Evolutionary conservation across 2,329 filamentous ascomycete genomes (phyloP).

Genomic region (Trichoderma endophyticum): DNA sequence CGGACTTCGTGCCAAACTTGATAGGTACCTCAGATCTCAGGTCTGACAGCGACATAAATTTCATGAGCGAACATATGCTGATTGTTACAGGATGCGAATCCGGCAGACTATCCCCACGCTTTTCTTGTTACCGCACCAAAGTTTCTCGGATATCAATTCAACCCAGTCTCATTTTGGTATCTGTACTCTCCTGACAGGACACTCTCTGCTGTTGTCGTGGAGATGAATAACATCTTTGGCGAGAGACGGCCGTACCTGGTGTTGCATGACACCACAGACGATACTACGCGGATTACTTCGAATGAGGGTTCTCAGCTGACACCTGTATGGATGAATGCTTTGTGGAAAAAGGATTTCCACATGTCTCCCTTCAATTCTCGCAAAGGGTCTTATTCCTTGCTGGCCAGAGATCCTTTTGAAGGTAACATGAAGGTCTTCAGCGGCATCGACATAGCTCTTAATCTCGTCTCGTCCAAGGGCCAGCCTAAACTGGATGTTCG

Average conservation of each 20-base stretch:
- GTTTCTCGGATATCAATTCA: slow-evolving; percentile 69
- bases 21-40: slow-evolving; percentile 55
- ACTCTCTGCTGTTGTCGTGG: slow-evolving; percentile 63
- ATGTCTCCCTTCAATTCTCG: slow-evolving; percentile 71
- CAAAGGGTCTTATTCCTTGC: slow-evolving; percentile 52
- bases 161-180: slow-evolving; percentile 77
- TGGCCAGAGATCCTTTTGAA: slow-evolving; percentile 45
- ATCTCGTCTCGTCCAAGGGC: slow-evolving; percentile 56
- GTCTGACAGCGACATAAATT: slow-evolving; percentile 35
- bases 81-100: slow-evolving; percentile 53
- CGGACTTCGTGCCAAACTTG: slow-evolving; percentile 62
- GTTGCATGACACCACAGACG: slow-evolving; percentile 27
- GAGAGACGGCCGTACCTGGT: slow-evolving; percentile 53
- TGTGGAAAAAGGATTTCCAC: slow-evolving; percentile 70
- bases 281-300: slow-evolving; percentile 20
- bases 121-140: slow-evolving; percentile 69
- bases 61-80: slow-evolving; percentile 11
- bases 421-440: slow-evolving; percentile 37
- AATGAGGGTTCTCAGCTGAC: not conserved
- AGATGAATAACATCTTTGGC: slow-evolving; percentile 75
- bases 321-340: slow-evolving; percentile 41
- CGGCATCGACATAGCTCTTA: slow-evolving; percentile 58
- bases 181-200: slow-evolving; percentile 55
- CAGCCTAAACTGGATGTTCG: slow-evolving; percentile 60
- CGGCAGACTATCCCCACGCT: slow-evolving; percentile 59